Conservation (phyloP, 2,329 filamentous ascomycete genomes). For the Drechslerella coelobrocha region DNA sequence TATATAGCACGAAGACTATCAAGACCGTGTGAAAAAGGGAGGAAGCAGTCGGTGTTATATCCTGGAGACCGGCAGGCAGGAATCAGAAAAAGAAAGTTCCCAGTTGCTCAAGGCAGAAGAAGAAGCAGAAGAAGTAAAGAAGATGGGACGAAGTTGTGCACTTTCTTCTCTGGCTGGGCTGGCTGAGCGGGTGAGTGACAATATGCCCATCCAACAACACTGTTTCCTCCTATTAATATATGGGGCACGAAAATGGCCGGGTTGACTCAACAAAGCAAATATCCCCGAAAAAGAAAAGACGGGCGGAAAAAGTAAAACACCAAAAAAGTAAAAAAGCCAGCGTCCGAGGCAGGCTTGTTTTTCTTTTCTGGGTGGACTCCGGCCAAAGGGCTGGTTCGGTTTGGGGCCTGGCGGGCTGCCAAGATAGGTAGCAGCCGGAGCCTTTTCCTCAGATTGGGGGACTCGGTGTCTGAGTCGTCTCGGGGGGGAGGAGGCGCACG, state of each 20-base stretch:
- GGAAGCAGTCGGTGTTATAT: constrained; percentile 45
- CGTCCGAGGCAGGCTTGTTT: constrained; percentile 46
- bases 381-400: constrained; percentile 42
- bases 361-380: constrained; percentile 31
- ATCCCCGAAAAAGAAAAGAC: constrained; percentile 15
- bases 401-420: constrained; percentile 33
- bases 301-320: constrained; percentile 15
- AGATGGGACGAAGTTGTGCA: constrained; percentile 49
- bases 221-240: constrained; percentile 30
- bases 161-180: constrained; percentile 39
- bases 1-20: constrained; percentile 43
- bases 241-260: constrained; percentile 38
- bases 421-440: constrained; percentile 50
- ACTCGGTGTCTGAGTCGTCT: constrained; percentile 39
- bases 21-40: constrained; percentile 25
- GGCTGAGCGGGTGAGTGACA: constrained; percentile 48
- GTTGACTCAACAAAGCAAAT: constrained; percentile 47
- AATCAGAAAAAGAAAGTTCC: constrained; percentile 23
- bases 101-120: constrained; percentile 19
- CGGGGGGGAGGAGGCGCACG: constrained; percentile 33
- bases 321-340: constrained; percentile 27
- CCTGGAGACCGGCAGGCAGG: constrained; percentile 25
- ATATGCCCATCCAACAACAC: constrained; percentile 35
- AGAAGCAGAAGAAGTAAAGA: constrained; percentile 46
- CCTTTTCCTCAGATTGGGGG: constrained; percentile 36